Percentiles rank a stretch among this genome's conserved stretches.
Evolutionary conservation across 1,284 basidiomycete genomes (phyloP).

Genomic region (Tilletiopsis washingtonensis): DNA sequence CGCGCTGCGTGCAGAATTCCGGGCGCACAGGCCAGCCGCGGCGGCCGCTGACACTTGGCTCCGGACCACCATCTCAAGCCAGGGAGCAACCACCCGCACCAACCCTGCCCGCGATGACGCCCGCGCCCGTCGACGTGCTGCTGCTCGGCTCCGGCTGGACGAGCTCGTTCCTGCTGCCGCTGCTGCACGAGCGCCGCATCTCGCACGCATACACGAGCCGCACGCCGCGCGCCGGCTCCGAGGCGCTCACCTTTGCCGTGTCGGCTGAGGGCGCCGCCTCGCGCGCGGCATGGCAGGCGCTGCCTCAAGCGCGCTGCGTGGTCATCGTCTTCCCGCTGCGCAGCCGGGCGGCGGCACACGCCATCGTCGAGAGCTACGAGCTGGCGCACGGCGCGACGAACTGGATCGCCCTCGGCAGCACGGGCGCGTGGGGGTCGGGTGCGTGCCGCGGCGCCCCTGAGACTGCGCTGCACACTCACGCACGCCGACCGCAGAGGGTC

Average conservation of each 20-base stretch:
- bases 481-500: too few species aligned
- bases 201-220: constrained; percentile 53
- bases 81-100: too few species aligned
- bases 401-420: constrained; percentile 36
- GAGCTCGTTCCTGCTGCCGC: constrained; percentile 58
- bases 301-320: constrained; percentile 58
- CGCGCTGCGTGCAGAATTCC: too few species aligned
- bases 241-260: not conserved
- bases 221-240: not conserved
- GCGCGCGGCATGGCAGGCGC: constrained; percentile 43
- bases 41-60: too few species aligned
- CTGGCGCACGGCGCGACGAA: constrained; percentile 8
- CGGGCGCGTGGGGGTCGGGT: constrained; percentile 28
- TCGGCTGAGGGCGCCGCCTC: not conserved
- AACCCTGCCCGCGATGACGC: too few species aligned
- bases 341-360: constrained; percentile 11
- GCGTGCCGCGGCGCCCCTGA: too few species aligned
- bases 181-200: constrained; percentile 47
- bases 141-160: constrained; percentile 67
- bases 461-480: too few species aligned
- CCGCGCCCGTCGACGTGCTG: constrained; percentile 55
- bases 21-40: too few species aligned
- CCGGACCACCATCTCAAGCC: too few species aligned
- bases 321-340: constrained; percentile 56
- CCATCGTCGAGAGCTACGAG: constrained; percentile 25